Evolutionary conservation across 2,329 filamentous ascomycete genomes (phyloP), one percentile per base, ranked within the genome.

Genomic region (Penicillium palitans): DNA sequence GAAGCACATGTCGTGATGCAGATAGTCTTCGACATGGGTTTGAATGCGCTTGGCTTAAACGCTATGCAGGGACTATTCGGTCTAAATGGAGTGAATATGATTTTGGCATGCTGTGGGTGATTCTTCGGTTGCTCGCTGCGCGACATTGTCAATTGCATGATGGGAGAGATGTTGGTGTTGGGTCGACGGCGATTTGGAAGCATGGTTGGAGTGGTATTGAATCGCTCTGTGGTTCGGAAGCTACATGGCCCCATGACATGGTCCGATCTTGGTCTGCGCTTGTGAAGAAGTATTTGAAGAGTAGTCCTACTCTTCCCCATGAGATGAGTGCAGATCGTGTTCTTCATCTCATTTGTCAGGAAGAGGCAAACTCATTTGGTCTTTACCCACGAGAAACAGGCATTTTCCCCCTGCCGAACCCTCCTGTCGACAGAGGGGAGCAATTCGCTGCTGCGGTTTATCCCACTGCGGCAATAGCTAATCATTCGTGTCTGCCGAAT

Each of bases 61-160:
- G 64, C 44, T 72, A 69, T 47, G 58, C 66, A 0, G 41, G 25
- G 1, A 52, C 68, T 0, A 65, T 72, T 5, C 66, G 68, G 15
- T 40, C 63, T 2, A 73, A 71, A 66, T 57, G 69, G 56, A 64
- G 69, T 25, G 70, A 72, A 57, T 73, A 72, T 52, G 63, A 68
- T 27, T 73, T 72, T 33, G 70, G 71, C 17, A 72, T 73, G 71
- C 37, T 73, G 42, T 73, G 71, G 71, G 31, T 73, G 55, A 71
- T 73, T 59, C 66, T 73, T 8, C 69, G 71, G 6, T 47, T 71
- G 7, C 62, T 73, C 15, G 68, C 70, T 8, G 65, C 61, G 15
- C 61, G 68, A 31, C 57, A 68, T 31, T 13, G 55, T 10, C 41
- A 53, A 33, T 17, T 31, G 15, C 24, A 50, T 13, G 35, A 6